Base-by-base conservation (phyloP, 2,329 filamentous ascomycete genomes). In the Epicoccum nigrum region DNA sequence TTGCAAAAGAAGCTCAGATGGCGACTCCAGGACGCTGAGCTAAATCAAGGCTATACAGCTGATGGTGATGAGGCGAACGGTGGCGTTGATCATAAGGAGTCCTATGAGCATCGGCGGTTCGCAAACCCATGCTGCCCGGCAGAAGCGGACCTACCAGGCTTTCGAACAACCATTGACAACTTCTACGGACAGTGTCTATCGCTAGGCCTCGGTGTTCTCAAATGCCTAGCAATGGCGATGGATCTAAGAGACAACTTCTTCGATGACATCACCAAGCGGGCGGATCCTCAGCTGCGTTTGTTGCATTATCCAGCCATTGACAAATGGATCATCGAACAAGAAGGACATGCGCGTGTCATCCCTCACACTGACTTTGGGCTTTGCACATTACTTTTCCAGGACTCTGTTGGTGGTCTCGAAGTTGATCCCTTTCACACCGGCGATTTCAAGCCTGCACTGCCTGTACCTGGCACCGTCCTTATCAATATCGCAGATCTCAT, bases 11-110 rank as follows among this genome's bases (percentile, higher is more conserved):
- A 71, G 51, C 53, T 67, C 31, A 65, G 66, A 4, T 73, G 73
- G 34, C 74, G 74, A 30, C 72, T 74, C 4, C 58, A 65, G 39
- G 68, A 70, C 17, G 69, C 72, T 7, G 60, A 71, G 19, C 61
- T 72, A 12, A 74, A 77, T 46, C 68, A 74, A 50, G 74, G 73
- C 28, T 76, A 74, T 42, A 74, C 70, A 3, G 63, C 61, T 13
- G 66, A 72, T 12, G 72, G 71, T 8, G 60, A 70, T 30, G 72
- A 75, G 56, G 58, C 61, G 4, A 64, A 74, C 60, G 59, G 72
- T 59, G 47, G 58, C 31, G 37, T 64, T 43, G 60, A 64, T 50
- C 63, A 65, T 55, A 61, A 71, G 48, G 64, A 67, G 53, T 62
- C 60, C 48, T 55, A 65, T 39, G 54, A 62, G 45, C 59, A 65